These are phyloP conservation scores for Daldinia decipiens DNA, from an alignment of 495 filamentous ascomycete species.

Conservation along the genomic window DNA sequence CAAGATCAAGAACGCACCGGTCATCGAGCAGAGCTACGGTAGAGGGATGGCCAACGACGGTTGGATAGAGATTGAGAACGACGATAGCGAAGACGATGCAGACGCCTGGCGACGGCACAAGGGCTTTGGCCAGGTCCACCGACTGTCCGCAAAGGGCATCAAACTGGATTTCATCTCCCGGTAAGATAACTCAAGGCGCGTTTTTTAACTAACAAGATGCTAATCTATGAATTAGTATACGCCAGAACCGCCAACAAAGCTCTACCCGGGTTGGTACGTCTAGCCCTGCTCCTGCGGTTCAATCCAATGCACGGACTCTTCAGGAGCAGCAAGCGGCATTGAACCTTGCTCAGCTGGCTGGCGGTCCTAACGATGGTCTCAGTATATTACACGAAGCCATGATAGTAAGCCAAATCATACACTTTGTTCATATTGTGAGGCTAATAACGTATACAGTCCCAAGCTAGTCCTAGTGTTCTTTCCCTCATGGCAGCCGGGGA, in stretches of 20 bases:
- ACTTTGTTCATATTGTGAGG: conserved; percentile 6
- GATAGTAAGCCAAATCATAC: conserved; percentile 50
- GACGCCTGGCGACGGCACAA: conserved; percentile 54
- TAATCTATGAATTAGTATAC: conserved; percentile 44
- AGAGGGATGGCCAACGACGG: conserved; percentile 79
- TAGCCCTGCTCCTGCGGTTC: conserved; percentile 33
- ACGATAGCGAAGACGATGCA: conserved; percentile 62
- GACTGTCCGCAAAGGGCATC: conserved; percentile 76
- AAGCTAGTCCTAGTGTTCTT: conserved; percentile 50
- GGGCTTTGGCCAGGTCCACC: conserved; percentile 69
- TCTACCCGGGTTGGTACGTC: conserved; percentile 27
- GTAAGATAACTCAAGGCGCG: conserved; percentile 48
- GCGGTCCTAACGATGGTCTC: conserved; percentile 43
- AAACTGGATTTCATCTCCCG: conserved; percentile 77
- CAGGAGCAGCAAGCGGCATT: conserved; percentile 66
- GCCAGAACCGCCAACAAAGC: conserved; percentile 41
- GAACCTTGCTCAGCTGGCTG: conserved; percentile 62
- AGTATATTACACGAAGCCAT: conserved; percentile 55
- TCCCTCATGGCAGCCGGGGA: conserved; percentile 51
- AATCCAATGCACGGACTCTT: conserved; percentile 32
- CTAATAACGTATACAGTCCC: conserved; percentile 45
- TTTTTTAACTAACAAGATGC: conserved; percentile 14
- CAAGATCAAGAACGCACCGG: conserved; percentile 61
- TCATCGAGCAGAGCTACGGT: conserved; percentile 58
- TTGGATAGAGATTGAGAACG: conserved; percentile 76